phyloP scores from a whole-genome alignment of 2,329 filamentous ascomycete genomes.

The Saccharata proteae region DNA sequence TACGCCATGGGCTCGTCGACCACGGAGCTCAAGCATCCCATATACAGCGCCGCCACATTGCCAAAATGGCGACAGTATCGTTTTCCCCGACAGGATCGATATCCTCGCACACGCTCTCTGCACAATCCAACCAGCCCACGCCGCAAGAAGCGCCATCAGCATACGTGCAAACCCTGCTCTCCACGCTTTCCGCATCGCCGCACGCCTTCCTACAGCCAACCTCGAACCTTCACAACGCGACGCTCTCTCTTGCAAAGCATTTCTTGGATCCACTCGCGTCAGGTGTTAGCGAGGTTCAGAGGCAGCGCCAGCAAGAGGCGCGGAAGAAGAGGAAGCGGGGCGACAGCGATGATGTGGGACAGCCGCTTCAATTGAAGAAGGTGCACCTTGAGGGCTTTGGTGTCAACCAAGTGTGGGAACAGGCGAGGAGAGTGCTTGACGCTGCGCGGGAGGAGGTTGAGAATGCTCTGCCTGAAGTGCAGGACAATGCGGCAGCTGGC shows the following conservation, averaged over 20 bases:
- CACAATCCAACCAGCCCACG: conserved; percentile 22
- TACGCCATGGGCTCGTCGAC: no score
- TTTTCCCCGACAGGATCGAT: conserved; percentile 26
- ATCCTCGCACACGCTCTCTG: conserved; percentile 27
- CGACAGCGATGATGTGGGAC: conserved; percentile 33
- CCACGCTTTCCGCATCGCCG: conserved; percentile 49
- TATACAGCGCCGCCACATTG: neutral
- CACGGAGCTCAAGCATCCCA: neutral
- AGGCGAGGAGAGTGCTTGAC: conserved; percentile 72
- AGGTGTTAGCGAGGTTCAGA: conserved; percentile 61
- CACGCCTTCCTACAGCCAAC: conserved; percentile 69
- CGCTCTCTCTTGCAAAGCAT: conserved; percentile 64
- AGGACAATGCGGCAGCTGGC: conserved; percentile 21
- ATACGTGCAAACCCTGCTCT: conserved; percentile 36
- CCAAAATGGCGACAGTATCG: conserved; percentile 9
- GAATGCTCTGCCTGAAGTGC: conserved; percentile 28
- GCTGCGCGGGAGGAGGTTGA: conserved; percentile 45
- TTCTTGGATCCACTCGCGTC: conserved; percentile 68
- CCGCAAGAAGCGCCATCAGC: conserved; percentile 18
- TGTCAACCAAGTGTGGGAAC: conserved; percentile 85
- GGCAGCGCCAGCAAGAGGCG: conserved; percentile 51
- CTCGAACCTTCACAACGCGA: conserved; percentile 51
- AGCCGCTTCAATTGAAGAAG: conserved; percentile 63
- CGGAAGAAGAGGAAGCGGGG: conserved; percentile 68
- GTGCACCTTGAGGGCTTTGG: conserved; percentile 81